Evolutionary conservation across 805 yeast species (phyloP).

Genomic region (Cyberlindnera amylophila): DNA sequence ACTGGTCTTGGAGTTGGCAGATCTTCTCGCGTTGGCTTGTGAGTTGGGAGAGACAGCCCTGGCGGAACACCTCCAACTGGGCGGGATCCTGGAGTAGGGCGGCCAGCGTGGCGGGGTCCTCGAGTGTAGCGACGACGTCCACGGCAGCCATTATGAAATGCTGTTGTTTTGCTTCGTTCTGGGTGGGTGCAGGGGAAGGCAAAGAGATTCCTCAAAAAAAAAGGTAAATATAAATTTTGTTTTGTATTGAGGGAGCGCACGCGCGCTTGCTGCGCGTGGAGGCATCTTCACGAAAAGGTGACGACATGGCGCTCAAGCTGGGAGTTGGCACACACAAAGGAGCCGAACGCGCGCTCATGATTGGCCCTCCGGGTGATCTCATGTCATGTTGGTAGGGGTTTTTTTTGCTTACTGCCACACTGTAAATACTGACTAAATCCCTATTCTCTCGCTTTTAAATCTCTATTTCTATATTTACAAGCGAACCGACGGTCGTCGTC

Average conservation of each 20-base stretch:
- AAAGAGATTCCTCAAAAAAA: neutral
- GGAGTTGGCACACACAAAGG: neutral
- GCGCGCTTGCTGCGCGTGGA: neutral
- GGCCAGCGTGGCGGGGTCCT: conserved; percentile 6
- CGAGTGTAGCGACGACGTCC: conserved; percentile 8
- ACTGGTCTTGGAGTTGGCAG: conserved; percentile 6
- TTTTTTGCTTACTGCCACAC: too few species aligned
- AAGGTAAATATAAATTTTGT: neutral
- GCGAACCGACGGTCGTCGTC: too few species aligned
- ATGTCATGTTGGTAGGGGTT: too few species aligned
- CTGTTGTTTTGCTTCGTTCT: neutral
- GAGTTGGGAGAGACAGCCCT: conserved; percentile 4
- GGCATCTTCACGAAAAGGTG: neutral
- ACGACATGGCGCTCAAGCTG: neutral
- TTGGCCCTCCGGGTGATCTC: too few species aligned
- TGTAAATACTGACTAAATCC: too few species aligned
- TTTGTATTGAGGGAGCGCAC: neutral
- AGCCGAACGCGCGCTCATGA: too few species aligned
- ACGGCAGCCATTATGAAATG: conserved; percentile 5
- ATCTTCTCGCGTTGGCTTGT: conserved; percentile 4
- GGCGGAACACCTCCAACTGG: conserved; percentile 13
- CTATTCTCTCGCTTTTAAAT: too few species aligned
- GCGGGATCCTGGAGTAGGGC: conserved; percentile 6
- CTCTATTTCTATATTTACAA: too few species aligned
- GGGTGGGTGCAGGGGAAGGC: neutral